Evolutionary conservation across 192 early-diverging fungal genomes (phyloP).

Genomic region (Coemansia sp.): DNA sequence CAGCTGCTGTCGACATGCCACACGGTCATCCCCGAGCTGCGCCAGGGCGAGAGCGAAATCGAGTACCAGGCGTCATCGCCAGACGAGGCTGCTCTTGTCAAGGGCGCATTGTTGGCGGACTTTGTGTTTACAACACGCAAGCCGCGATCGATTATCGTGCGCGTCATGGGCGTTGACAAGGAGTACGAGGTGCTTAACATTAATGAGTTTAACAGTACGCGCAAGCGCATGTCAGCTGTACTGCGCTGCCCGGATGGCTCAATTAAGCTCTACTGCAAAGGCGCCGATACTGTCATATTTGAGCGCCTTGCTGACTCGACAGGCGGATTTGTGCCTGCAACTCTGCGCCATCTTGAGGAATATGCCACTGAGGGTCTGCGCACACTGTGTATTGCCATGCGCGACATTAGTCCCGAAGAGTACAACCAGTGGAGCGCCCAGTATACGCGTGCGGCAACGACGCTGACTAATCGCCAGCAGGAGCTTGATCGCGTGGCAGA

Average conservation of each 20-base stretch:
- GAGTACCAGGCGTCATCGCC: slow-evolving; percentile 95
- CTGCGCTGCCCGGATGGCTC: slow-evolving; percentile 81
- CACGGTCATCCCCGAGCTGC: slow-evolving; percentile 92
- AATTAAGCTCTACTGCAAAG: slow-evolving; percentile 92
- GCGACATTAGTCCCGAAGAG: slow-evolving; percentile 86
- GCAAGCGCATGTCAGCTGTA: slow-evolving; percentile 96
- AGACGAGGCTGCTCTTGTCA: slow-evolving; percentile 92
- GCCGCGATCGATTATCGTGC: slow-evolving; percentile 47
- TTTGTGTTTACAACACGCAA: slow-evolving; percentile 65
- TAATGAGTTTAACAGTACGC: slow-evolving; percentile 98
- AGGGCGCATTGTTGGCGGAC: slow-evolving; percentile 63
- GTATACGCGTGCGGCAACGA: slow-evolving; percentile 86
- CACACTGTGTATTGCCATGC: slow-evolving; percentile 93
- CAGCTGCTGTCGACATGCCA: slow-evolving; percentile 90
- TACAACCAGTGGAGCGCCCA: slow-evolving; percentile 79
- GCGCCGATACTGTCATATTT: slow-evolving; percentile 96
- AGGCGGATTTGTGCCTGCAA: slow-evolving; percentile 64
- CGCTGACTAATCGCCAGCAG: slow-evolving; percentile 82
- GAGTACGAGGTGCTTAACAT: slow-evolving; percentile 94
- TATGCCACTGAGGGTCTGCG: slow-evolving; percentile 95
- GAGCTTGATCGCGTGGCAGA: slow-evolving; percentile 92
- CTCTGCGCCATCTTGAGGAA: slow-evolving; percentile 80
- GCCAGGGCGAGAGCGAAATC: slow-evolving; percentile 63
- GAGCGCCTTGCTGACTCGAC: slow-evolving; percentile 74
- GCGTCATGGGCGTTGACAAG: slow-evolving; percentile 41